Percentiles rank a stretch among this genome's conserved stretches.
These are phyloP conservation scores for Benincasa hispida DNA, from an alignment of 306 rosid genomes.

Conservation along the genomic window DNA sequence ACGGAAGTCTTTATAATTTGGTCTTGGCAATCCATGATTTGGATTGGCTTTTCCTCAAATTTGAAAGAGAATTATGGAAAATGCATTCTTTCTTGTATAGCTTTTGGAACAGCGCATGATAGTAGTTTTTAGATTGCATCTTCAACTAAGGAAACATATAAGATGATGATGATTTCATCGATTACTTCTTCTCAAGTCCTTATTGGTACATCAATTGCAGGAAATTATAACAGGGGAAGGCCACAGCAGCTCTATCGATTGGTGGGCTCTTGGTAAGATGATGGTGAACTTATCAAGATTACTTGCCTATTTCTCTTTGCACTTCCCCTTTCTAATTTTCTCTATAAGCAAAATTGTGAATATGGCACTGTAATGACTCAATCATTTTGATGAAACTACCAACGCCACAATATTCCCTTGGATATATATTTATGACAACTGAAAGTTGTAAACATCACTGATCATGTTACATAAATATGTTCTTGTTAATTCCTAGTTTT, in stretches of 20 bases:
- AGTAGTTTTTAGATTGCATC: neutral
- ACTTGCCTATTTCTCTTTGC: neutral
- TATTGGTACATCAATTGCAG: constrained; percentile 47
- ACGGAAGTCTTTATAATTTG: neutral
- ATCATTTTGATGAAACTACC: neutral
- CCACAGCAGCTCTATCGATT: constrained; percentile 88
- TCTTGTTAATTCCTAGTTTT: neutral
- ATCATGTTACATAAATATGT: neutral
- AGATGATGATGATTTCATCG: neutral
- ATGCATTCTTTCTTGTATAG: neutral
- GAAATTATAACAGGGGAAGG: constrained; percentile 88
- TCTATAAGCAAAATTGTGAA: neutral
- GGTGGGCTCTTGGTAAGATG: constrained; percentile 96
- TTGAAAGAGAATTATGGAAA: neutral
- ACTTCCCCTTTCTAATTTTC: neutral
- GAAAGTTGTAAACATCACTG: neutral
- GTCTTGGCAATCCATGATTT: neutral
- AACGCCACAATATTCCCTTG: neutral
- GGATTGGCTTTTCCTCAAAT: neutral
- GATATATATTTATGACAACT: neutral
- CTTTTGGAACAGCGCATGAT: neutral
- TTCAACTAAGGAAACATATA: neutral
- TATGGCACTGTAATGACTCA: neutral
- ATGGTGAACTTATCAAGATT: constrained; percentile 8
- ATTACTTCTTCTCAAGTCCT: constrained; percentile 6